Percentiles rank a stretch among this genome's conserved stretches.
phyloP scores from a whole-genome alignment of 1,139 yeast species.

The Scheffersomyces titani region DNA sequence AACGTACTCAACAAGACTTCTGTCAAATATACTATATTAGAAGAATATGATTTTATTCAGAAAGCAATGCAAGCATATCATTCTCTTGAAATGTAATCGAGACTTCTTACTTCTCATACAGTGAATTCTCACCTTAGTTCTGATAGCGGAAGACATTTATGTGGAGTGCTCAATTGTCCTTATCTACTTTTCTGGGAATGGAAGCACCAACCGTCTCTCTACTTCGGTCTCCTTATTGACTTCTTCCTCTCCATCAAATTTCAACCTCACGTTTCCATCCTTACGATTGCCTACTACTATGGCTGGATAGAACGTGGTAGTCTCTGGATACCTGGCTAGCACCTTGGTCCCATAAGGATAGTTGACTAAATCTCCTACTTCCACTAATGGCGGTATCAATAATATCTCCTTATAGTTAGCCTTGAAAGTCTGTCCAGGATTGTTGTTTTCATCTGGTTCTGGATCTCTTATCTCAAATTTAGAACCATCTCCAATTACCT shows the following conservation, averaged over 20 bases:
- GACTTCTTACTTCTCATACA: too few species aligned
- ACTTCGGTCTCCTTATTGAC: constrained; percentile 95
- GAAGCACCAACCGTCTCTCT: constrained; percentile 77
- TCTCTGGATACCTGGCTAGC: constrained; percentile 93
- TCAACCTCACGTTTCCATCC: constrained; percentile 75
- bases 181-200: constrained; percentile 56
- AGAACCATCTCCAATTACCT: constrained; percentile 73
- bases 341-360: constrained; percentile 82
- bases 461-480: constrained; percentile 91
- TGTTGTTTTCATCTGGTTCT: constrained; percentile 92
- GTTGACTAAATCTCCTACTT: constrained; percentile 46
- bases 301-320: constrained; percentile 95
- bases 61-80: too few species aligned
- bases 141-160: too few species aligned
- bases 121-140: too few species aligned
- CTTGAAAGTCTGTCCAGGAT: constrained; percentile 84
- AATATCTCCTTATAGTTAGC: constrained; percentile 82
- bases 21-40: too few species aligned
- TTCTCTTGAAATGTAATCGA: too few species aligned
- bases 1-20: too few species aligned
- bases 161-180: too few species aligned
- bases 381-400: constrained; percentile 60
- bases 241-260: constrained; percentile 97
- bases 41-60: too few species aligned
- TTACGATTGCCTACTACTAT: constrained; percentile 79